These are phyloP conservation scores for Warburgia ugandensis DNA, from an alignment of 164 flowering plant genomes.

Conservation along the genomic window DNA sequence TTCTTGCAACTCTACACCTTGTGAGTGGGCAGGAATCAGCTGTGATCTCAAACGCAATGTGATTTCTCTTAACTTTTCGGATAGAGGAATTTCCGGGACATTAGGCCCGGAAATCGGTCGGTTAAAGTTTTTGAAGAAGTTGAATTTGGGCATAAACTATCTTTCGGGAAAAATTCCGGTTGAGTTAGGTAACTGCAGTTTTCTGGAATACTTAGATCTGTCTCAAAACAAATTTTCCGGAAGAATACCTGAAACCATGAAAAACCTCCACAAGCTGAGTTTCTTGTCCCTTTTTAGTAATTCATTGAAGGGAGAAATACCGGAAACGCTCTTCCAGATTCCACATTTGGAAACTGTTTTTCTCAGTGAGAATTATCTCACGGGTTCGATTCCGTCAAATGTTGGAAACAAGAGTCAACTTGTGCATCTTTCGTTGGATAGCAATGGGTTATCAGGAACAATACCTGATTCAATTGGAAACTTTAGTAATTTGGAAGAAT, in stretches of 20 bases:
- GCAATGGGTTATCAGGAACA: slow-evolving; percentile 39
- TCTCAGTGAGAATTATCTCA: slow-evolving; percentile 33
- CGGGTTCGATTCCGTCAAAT: slow-evolving; percentile 44
- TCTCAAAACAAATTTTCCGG: slow-evolving; percentile 39
- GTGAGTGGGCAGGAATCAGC: slow-evolving; percentile 37
- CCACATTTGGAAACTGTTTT: slow-evolving; percentile 27
- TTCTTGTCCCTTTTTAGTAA: slow-evolving; percentile 30
- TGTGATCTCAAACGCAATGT: slow-evolving; percentile 29
- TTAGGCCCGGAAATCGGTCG: slow-evolving; percentile 47
- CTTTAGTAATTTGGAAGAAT: slow-evolving; percentile 32
- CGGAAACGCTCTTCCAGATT: slow-evolving; percentile 46
- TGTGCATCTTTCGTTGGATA: slow-evolving; percentile 22
- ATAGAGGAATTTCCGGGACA: slow-evolving; percentile 34
- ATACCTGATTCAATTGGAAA: slow-evolving; percentile 55
- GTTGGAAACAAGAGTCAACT: slow-evolving; percentile 40
- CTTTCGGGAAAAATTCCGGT: slow-evolving; percentile 45
- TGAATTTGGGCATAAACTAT: slow-evolving; percentile 33
- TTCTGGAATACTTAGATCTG: slow-evolving; percentile 33
- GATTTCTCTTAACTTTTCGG: slow-evolving; percentile 32
- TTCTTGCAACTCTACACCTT: too few species aligned
- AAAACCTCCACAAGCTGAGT: slow-evolving; percentile 20
- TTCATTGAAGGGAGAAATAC: slow-evolving; percentile 39
- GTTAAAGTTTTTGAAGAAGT: slow-evolving; percentile 22
- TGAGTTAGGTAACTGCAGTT: slow-evolving; percentile 35
- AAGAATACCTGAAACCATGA: slow-evolving; percentile 28